Evolutionary conservation across 75 land plant species (phyloP), one percentile per base, ranked within the genome.

Genomic region (Sequoiadendron giganteum): DNA sequence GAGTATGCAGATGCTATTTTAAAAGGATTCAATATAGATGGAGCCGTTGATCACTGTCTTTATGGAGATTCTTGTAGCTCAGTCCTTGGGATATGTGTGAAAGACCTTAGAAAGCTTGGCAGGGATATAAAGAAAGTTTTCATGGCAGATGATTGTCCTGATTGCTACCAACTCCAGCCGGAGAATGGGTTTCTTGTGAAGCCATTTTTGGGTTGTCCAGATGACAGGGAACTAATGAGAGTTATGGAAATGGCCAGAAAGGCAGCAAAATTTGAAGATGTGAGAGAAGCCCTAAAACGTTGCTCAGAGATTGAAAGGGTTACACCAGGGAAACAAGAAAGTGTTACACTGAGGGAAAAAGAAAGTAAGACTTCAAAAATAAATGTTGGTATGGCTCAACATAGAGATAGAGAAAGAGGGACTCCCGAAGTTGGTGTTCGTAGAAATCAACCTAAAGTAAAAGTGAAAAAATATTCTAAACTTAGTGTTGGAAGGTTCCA

Each of bases 1-100:
- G 84, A 89, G 42, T 89, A 91, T 84, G 86, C 92, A 18, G 91
- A 89, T 72, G 85, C 91, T 16, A 34, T 91, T 32, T 36, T 91
- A 28, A 88, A 91, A 55, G 56, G 55, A 76, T 61, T 89, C 9
- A 91, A 91, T 15, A 47, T 49, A 5, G 10, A 91, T 58, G 40
- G 52, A 8, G 21, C 13, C 86, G 75, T 89, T n/a, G 48, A 70
- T 15, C 84, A 91, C 42, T 78, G 92, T 18, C 91, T 89, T 48
- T 91, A 91, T 36, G 70, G 89, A n/a, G 88, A 91, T 36, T 86
- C 89, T 10, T 91, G 92, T 38, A 91, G 79, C 18, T 34, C 65
- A 8, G 85, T 89, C 72, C 76, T 68, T 38, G 92, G 88, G 1
- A 86, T 86, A 30, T 77, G 87, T 34, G 88, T 91, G 30, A 91